phyloP scores from a whole-genome alignment of 805 yeast species.

The Zygotorulaspora sp. region DNA sequence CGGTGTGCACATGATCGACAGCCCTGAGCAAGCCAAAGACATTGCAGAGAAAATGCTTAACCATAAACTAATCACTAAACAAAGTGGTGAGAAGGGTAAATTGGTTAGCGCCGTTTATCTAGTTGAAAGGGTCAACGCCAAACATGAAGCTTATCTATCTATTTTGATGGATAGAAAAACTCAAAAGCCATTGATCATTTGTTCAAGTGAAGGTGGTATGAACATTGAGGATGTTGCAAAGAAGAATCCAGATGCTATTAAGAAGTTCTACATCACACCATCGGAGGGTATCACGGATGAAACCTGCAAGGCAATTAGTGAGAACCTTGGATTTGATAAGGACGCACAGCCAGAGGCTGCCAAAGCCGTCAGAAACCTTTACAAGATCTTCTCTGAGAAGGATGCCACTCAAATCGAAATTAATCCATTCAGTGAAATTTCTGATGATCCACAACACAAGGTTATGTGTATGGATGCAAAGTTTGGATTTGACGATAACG shows the following conservation, averaged over 20 bases:
- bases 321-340: slow-evolving; percentile 72
- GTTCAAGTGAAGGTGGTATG: slow-evolving; percentile 98
- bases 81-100: slow-evolving; percentile 96
- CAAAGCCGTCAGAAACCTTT: slow-evolving; percentile 76
- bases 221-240: slow-evolving; percentile 98
- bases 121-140: slow-evolving; percentile 90
- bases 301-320: slow-evolving; percentile 72
- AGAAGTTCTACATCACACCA: slow-evolving; percentile 76
- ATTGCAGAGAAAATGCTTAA: slow-evolving; percentile 85
- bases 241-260: slow-evolving; percentile 84
- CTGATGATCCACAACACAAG: slow-evolving; percentile 48
- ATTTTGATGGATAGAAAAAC: slow-evolving; percentile 90
- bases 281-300: slow-evolving; percentile 74
- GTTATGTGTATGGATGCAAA: slow-evolving; percentile 99
- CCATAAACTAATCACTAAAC: slow-evolving; percentile 94
- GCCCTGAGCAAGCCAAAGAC: slow-evolving; percentile 82
- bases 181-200: slow-evolving; percentile 89
- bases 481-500: slow-evolving; percentile 96
- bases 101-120: slow-evolving; percentile 93
- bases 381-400: slow-evolving; percentile 81
- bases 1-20: slow-evolving; percentile 85
- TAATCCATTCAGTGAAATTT: slow-evolving; percentile 94
- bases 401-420: slow-evolving; percentile 99
- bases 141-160: slow-evolving; percentile 93
- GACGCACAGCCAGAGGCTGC: slow-evolving; percentile 84